Percentiles rank a stretch among this genome's conserved stretches.
Evolutionary conservation across 306 rosid species (phyloP).

Genomic region (Begonia loranthoides): DNA sequence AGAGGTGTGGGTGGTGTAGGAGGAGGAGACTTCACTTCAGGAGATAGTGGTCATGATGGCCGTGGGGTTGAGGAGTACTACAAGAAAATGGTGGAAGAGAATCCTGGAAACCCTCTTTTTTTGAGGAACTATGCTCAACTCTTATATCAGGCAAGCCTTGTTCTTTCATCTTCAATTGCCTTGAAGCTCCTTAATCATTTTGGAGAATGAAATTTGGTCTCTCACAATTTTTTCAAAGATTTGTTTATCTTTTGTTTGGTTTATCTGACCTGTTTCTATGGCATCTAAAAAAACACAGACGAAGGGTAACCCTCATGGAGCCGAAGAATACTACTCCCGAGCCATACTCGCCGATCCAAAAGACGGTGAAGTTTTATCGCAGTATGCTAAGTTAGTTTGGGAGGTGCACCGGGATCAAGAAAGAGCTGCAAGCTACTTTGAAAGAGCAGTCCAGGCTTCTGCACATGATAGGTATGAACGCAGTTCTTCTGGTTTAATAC

Average conservation of each 20-base stretch:
- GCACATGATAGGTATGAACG: slow-evolving; percentile 53
- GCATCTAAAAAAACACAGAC: slow-evolving; percentile 24
- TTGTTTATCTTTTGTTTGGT: too few relatives aligned
- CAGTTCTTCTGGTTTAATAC: too few relatives aligned
- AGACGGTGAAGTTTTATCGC: slow-evolving; percentile 65
- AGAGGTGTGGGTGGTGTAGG: slow-evolving; percentile 15
- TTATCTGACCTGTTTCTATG: background rate
- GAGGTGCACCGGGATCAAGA: slow-evolving; percentile 55
- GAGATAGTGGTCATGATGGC: slow-evolving; percentile 33
- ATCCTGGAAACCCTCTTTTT: slow-evolving; percentile 70
- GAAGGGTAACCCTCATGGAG: slow-evolving; percentile 39
- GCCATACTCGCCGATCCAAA: slow-evolving; percentile 63
- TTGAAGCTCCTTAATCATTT: background rate
- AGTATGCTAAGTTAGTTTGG: slow-evolving; percentile 72
- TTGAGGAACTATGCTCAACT: slow-evolving; percentile 74
- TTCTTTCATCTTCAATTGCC: background rate
- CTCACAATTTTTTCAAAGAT: too few relatives aligned
- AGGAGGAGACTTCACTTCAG: slow-evolving; percentile 22
- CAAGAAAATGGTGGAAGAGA: slow-evolving; percentile 58
- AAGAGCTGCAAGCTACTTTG: slow-evolving; percentile 53
- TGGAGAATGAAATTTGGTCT: too few relatives aligned
- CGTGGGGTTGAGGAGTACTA: slow-evolving; percentile 45
- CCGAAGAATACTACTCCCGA: slow-evolving; percentile 63
- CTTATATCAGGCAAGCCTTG: slow-evolving; percentile 40
- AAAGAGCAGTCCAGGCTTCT: slow-evolving; percentile 69